Percentiles rank a stretch among this genome's conserved stretches.
phyloP scores from a whole-genome alignment of 1,139 yeast species.

The Candida labiduridarum region DNA sequence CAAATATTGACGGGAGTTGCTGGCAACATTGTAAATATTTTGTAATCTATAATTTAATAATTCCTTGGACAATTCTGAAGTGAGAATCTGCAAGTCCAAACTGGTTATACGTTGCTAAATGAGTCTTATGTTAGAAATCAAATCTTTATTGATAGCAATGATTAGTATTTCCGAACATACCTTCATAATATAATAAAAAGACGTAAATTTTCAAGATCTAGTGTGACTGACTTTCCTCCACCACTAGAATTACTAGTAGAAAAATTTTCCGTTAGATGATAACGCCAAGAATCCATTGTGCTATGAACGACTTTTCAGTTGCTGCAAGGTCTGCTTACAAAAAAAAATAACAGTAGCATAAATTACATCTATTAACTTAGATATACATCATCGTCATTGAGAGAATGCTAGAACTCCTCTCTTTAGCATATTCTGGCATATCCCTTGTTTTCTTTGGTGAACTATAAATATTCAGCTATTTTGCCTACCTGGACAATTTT shows the following conservation, averaged over 20 bases:
- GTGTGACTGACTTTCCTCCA: neutral
- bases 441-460: neutral
- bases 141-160: too few species aligned
- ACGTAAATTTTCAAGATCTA: neutral
- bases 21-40: slow-evolving; percentile 80
- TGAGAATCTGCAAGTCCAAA: slow-evolving; percentile 73
- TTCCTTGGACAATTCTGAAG: slow-evolving; percentile 61
- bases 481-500: too few species aligned
- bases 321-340: neutral
- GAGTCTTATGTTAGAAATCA: neutral
- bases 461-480: neutral
- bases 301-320: neutral
- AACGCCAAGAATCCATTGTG: neutral
- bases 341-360: neutral
- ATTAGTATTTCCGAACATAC: neutral
- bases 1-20: slow-evolving; percentile 72
- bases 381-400: neutral
- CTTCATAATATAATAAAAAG: neutral
- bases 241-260: neutral
- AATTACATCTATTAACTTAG: neutral
- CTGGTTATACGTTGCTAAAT: slow-evolving; percentile 81
- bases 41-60: slow-evolving; percentile 72
- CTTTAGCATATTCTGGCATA: neutral
- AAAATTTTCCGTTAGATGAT: neutral
- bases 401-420: neutral